Percentiles rank a stretch among this genome's conserved stretches.
Evolutionary conservation across 1,284 basidiomycete genomes (phyloP).

Genomic region (Cryptococcus jaspeensis): DNA sequence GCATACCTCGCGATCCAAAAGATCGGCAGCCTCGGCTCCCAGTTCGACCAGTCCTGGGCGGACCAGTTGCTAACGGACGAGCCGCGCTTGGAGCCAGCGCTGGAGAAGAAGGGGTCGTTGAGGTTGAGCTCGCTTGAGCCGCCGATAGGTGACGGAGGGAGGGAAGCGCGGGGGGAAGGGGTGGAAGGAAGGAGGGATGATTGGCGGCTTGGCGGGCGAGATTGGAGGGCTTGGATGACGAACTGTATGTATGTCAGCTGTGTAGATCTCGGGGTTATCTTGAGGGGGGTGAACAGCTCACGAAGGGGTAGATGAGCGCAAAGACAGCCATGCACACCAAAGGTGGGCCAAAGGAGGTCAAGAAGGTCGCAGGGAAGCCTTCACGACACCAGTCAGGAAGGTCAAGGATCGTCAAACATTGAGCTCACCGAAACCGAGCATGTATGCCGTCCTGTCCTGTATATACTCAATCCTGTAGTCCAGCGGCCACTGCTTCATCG

Average conservation of each 20-base stretch:
- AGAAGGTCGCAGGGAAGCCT: constrained; percentile 43
- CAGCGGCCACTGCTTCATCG: constrained; percentile 41
- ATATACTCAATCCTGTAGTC: constrained; percentile 39
- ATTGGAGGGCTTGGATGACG: constrained; percentile 49
- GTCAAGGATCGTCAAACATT: background rate
- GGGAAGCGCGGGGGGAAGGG: constrained; percentile 25
- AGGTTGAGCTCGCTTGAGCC: constrained; percentile 1
- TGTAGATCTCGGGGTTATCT: background rate
- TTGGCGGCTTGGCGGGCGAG: constrained; percentile 32
- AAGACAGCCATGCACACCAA: constrained; percentile 51
- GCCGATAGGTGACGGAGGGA: constrained; percentile 22
- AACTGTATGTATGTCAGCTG: constrained; percentile 25
- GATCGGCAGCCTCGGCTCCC: constrained; percentile 28
- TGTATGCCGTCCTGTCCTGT: constrained; percentile 41
- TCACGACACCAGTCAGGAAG: background rate
- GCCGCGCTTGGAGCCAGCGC: background rate
- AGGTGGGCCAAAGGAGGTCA: constrained; percentile 47
- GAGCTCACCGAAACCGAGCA: constrained; percentile 48
- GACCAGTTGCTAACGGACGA: background rate
- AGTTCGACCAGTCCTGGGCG: background rate
- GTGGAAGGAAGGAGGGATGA: constrained; percentile 26
- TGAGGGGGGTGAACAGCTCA: constrained; percentile 19
- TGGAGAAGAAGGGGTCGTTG: constrained; percentile 25
- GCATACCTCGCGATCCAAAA: constrained; percentile 44
- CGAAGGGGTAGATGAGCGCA: constrained; percentile 50